These are phyloP conservation scores for Penicillium sp. DNA, from an alignment of 2,329 filamentous ascomycete genomes.

Conservation along the genomic window DNA sequence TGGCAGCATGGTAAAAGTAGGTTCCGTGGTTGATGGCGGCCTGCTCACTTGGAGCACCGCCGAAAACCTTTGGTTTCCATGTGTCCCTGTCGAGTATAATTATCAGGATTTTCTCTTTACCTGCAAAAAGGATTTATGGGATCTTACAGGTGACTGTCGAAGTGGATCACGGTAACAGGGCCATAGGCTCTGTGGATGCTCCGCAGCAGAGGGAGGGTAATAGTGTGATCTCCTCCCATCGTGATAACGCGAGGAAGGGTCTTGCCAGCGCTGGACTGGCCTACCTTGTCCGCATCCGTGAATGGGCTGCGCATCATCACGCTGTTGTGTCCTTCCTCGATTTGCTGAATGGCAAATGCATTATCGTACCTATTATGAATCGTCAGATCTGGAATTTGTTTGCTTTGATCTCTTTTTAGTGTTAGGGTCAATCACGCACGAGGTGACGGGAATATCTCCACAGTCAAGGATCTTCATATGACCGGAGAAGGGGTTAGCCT, in stretches of 20 bases:
- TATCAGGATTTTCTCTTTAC: background rate
- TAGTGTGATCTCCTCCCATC: slow-evolving; percentile 53
- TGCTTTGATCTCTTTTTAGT: background rate
- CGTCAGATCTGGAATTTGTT: background rate
- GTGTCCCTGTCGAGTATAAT: slow-evolving; percentile 40
- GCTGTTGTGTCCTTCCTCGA: slow-evolving; percentile 78
- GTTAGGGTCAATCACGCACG: slow-evolving; percentile 51
- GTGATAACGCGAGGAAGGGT: slow-evolving; percentile 81
- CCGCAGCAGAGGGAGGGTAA: slow-evolving; percentile 52
- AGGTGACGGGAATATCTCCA: slow-evolving; percentile 81
- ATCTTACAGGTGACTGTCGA: slow-evolving; percentile 58
- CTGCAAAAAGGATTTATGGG: background rate
- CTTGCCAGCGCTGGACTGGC: slow-evolving; percentile 69
- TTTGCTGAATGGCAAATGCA: slow-evolving; percentile 75
- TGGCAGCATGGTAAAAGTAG: slow-evolving; percentile 80
- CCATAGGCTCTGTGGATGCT: slow-evolving; percentile 66
- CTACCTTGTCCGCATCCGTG: slow-evolving; percentile 65
- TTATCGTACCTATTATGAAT: slow-evolving; percentile 69
- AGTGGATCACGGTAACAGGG: slow-evolving; percentile 64
- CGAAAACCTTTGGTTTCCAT: slow-evolving; percentile 84
- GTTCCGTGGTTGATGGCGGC: slow-evolving; percentile 84
- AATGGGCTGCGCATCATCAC: slow-evolving; percentile 69
- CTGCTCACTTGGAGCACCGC: slow-evolving; percentile 72
- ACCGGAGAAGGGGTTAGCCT: slow-evolving; percentile 76
- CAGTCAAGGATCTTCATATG: slow-evolving; percentile 81